Evolutionary conservation across 495 filamentous ascomycete genomes (phyloP).

Genomic region (Aspergillus steynii): DNA sequence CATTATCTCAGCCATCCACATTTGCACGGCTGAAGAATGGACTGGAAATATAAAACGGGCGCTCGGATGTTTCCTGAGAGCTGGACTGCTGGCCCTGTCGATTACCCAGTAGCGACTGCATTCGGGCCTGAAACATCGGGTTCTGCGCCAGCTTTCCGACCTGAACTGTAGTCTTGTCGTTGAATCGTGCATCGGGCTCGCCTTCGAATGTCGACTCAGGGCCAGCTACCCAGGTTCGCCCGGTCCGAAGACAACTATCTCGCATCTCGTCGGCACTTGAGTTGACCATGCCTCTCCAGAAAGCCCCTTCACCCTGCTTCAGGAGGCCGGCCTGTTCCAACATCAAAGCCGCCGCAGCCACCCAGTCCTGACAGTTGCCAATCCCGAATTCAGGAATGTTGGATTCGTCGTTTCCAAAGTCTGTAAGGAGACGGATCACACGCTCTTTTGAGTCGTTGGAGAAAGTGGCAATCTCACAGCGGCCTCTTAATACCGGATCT

Average conservation of each 20-base stretch:
- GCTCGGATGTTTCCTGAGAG: background rate
- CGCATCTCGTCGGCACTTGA: slow-evolving; percentile 19
- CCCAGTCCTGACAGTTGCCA: slow-evolving; percentile 25
- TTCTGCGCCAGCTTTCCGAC: slow-evolving; percentile 20
- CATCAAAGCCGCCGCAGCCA: slow-evolving; percentile 13
- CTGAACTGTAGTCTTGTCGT: slow-evolving; percentile 4
- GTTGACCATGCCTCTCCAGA: slow-evolving; percentile 22
- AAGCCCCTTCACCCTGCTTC: slow-evolving; percentile 11
- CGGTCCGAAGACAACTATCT: slow-evolving; percentile 8
- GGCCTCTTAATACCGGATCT: slow-evolving; percentile 22
- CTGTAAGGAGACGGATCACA: background rate
- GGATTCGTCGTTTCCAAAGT: slow-evolving; percentile 14
- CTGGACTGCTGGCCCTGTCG: background rate
- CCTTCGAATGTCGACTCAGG: slow-evolving; percentile 15
- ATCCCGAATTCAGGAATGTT: slow-evolving; percentile 22
- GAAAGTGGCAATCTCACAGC: slow-evolving; percentile 20
- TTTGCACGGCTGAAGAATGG: slow-evolving; percentile 20
- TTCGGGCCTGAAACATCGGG: slow-evolving; percentile 10
- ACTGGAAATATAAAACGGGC: slow-evolving; percentile 25
- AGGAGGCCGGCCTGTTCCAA: slow-evolving; percentile 13
- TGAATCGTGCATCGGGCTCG: slow-evolving; percentile 18
- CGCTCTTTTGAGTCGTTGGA: slow-evolving; percentile 1
- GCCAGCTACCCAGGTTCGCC: slow-evolving; percentile 16
- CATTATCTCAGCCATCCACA: background rate
- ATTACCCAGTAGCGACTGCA: background rate